Evolutionary conservation across 805 yeast species (phyloP), one percentile per base, ranked within the genome.

Genomic region (Metschnikowia shivogae): DNA sequence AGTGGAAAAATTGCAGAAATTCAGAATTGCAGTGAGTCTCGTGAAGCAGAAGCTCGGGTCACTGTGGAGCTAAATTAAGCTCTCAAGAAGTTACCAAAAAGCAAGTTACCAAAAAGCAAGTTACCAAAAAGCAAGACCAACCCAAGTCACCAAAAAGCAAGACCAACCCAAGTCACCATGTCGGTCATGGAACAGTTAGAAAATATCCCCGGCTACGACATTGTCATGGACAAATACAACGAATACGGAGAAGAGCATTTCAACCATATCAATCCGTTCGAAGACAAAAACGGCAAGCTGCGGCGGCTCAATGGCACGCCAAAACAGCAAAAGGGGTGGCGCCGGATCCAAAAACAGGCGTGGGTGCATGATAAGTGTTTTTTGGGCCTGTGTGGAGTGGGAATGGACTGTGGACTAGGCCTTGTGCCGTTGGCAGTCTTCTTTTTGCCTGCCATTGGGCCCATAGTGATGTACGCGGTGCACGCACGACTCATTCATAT

Each of bases 341-440:
- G 82, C 59, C 66, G 62, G 22, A 68, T 89, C n/a, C 90, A 84
- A 58, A 73, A 68, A 41, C 75, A 79, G 48, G 97, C 97, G 0
- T 90, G 97, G 97, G 58, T 76, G 12, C 89, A 92, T 59, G 98
- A 92, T 61, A 76, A 77, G 53, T 87, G 95, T 60, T 78, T 88
- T 56, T 72, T 86, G 61, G 96, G 96, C 0, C 82, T 90, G 50
- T 82, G 81, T 47, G 70, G 73, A 0, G 67, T 70, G 37, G 82
- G 86, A 10, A 72, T 78, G 52, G 89, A 81, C 64, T 75, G 88
- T 52, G 92, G 93, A 1, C 55, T 86, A 14, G 97, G 97, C 0
- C 63, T 84, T 57, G 92, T 85, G 1, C 93, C 96, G 1, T 42
- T 89, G 11, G 73, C 83, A 33, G 75, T 84, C 1, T 65, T 88